phyloP scores from a whole-genome alignment of 169 alveolate genomes.

The Besnoitia besnoiti region DNA sequence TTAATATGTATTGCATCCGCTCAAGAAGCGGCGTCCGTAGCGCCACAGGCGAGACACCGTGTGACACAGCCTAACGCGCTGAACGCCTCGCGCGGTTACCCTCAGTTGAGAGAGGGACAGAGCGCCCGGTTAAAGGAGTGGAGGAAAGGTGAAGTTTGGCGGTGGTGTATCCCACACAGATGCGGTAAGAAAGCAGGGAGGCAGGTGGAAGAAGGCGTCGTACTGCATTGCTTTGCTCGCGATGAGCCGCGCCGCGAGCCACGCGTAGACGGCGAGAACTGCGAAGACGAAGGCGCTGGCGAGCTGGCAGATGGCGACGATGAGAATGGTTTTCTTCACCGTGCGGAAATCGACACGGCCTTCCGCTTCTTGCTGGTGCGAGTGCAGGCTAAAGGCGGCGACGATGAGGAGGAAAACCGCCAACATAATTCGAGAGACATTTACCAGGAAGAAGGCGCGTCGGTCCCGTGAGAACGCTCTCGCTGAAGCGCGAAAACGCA shows the following conservation, averaged over 20 bases:
- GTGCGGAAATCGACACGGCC: background rate
- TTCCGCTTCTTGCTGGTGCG: conserved; percentile 1
- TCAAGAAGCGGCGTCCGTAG: too few relatives aligned
- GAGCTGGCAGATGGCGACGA: conserved; percentile 15
- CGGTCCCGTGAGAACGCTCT: background rate
- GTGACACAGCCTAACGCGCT: too few relatives aligned
- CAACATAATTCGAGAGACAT: background rate
- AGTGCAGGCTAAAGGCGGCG: background rate
- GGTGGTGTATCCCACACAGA: too few relatives aligned
- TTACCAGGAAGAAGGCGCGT: background rate
- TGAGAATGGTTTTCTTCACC: background rate
- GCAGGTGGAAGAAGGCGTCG: background rate
- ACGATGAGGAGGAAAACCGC: background rate
- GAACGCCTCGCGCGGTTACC: too few relatives aligned
- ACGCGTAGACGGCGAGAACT: conserved; percentile 20
- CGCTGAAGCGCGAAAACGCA: background rate
- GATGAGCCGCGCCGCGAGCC: conserved; percentile 5
- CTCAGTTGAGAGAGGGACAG: too few relatives aligned
- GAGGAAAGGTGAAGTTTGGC: too few relatives aligned
- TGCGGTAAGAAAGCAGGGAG: background rate
- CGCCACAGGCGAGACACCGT: too few relatives aligned
- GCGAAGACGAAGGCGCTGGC: conserved; percentile 26
- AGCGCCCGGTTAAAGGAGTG: too few relatives aligned
- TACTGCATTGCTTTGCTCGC: background rate
- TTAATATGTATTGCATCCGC: too few relatives aligned